Conservation (phyloP, 371 early-diverging fungal genomes). For the Haplosporangium sp. region DNA sequence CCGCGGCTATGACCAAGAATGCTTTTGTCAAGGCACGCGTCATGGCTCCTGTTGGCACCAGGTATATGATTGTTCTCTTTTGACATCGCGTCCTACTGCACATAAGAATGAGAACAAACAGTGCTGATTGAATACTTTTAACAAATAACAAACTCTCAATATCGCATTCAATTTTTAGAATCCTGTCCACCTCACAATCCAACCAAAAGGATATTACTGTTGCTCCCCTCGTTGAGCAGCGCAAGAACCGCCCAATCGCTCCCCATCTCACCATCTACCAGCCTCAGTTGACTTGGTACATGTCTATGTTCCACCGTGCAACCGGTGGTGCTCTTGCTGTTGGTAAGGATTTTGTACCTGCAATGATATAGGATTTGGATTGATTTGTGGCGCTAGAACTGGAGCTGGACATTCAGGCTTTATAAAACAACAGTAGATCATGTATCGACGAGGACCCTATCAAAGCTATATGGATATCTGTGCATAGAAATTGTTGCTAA, state of each 20-base stretch:
- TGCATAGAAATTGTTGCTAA: background rate
- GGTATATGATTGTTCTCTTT: conserved; percentile 18
- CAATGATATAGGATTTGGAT: background rate
- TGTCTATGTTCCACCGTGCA: conserved; percentile 83
- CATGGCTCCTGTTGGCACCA: conserved; percentile 50
- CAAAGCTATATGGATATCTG: no score
- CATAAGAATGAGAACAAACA: no score
- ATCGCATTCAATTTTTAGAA: conserved; percentile 18
- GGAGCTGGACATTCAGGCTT: background rate
- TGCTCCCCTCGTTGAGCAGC: conserved; percentile 66
- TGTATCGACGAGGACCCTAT: no score
- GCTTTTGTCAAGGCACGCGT: conserved; percentile 32
- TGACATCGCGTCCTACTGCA: no score
- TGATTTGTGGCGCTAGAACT: background rate
- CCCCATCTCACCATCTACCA: conserved; percentile 92
- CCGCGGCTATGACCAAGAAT: conserved; percentile 29
- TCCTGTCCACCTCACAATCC: conserved; percentile 42
- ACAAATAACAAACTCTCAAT: no score
- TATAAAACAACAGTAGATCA: no score
- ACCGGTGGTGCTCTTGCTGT: conserved; percentile 85
- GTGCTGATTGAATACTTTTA: no score
- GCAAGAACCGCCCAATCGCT: conserved; percentile 83
- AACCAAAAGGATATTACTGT: conserved; percentile 42
- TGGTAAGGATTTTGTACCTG: conserved; percentile 60
- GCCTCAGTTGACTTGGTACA: conserved; percentile 87